Percentiles rank a stretch among this genome's conserved stretches.
These are phyloP conservation scores for Zea luxurians DNA, from an alignment of 176 grass and related monocot genomes.

Conservation along the genomic window DNA sequence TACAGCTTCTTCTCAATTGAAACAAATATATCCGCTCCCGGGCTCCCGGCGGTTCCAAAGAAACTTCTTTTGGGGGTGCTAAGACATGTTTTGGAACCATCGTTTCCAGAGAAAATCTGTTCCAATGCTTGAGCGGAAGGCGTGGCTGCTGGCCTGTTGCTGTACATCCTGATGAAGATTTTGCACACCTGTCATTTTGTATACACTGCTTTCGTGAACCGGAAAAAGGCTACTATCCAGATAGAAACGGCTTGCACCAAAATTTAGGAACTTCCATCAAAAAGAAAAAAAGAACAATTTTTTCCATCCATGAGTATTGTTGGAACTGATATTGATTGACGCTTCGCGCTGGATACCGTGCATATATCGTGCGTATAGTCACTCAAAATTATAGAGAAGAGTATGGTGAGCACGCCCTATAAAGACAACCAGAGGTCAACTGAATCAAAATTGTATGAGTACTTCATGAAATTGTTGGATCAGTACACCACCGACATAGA, in stretches of 20 bases:
- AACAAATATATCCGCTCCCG: too few species aligned
- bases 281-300: background rate
- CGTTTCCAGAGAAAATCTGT: conserved; percentile 55
- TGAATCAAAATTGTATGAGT: too few species aligned
- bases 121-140: conserved; percentile 35
- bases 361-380: too few species aligned
- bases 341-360: too few species aligned
- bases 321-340: too few species aligned
- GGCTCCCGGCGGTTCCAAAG: background rate
- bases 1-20: conserved; percentile 11
- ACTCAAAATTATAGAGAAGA: too few species aligned
- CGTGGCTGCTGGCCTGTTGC: background rate
- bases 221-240: conserved; percentile 1
- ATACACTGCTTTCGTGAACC: conserved; percentile 17
- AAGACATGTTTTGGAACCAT: background rate
- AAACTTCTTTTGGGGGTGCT: background rate
- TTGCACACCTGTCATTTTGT: conserved; percentile 31
- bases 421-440: too few species aligned
- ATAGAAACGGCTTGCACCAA: background rate
- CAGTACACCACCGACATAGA: too few species aligned
- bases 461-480: too few species aligned
- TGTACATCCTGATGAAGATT: background rate
- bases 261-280: background rate
- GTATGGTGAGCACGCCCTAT: too few species aligned
- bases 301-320: background rate